A percentile compares a stretch with the other conserved stretches of the same genome.
Conservation (phyloP, 306 rosid species). For the Castanea crenata region DNA sequence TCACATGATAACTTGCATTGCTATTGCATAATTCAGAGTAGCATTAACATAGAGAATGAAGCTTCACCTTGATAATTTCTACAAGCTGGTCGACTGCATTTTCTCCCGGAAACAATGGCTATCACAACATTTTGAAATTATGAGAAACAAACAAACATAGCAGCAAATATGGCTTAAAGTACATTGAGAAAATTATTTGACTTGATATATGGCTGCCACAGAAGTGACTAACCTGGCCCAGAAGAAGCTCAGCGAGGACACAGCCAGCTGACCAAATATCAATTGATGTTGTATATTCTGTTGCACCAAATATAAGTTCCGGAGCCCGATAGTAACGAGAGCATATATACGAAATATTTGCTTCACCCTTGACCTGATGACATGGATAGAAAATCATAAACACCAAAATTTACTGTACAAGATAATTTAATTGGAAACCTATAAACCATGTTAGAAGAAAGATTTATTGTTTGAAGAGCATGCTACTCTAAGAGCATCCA, state of each 20-base stretch:
- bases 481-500: not conserved
- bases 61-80: conserved; percentile 85
- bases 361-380: conserved; percentile 77
- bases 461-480: not conserved
- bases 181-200: conserved; percentile 22
- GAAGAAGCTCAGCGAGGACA: conserved; percentile 95
- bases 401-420: not conserved
- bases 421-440: not conserved
- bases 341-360: conserved; percentile 90
- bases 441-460: not conserved
- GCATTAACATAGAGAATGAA: conserved; percentile 23
- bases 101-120: conserved; percentile 97
- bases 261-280: conserved; percentile 99
- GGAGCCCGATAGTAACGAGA: conserved; percentile 98
- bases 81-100: conserved; percentile 96
- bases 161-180: not conserved
- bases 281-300: conserved; percentile 82
- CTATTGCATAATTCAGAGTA: conserved; percentile 9
- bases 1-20: conserved; percentile 11
- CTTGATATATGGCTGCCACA: conserved; percentile 4
- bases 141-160: conserved; percentile 19
- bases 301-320: conserved; percentile 97
- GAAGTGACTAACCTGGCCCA: conserved; percentile 69
- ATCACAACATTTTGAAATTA: conserved; percentile 37
- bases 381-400: conserved; percentile 13